Conservation (phyloP, 1,284 basidiomycete genomes). For the Heliocybe sulcata region DNA sequence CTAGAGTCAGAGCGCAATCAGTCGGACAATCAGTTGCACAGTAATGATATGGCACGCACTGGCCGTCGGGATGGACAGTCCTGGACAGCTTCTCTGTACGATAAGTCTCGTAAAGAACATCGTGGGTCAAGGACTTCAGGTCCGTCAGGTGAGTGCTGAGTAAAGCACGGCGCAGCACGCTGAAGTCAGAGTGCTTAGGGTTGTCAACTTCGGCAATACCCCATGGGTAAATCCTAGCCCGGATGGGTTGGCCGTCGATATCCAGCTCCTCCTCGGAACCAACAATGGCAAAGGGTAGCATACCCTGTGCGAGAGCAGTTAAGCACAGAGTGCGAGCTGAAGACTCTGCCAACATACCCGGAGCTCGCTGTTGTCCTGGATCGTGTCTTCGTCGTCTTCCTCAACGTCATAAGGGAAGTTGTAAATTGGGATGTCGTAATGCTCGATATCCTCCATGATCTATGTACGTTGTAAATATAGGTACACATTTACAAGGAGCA, state of each 20-base stretch:
- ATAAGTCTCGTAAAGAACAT: conserved; percentile 92
- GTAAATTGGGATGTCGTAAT: conserved; percentile 98
- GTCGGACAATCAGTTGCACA: conserved; percentile 9
- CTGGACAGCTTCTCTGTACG: conserved; percentile 98
- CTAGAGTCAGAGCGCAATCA: conserved; percentile 26
- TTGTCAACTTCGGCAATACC: conserved; percentile 98
- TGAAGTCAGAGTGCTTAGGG: conserved; percentile 97
- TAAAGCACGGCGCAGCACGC: conserved; percentile 83
- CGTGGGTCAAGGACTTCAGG: conserved; percentile 92
- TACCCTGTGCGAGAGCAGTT: conserved; percentile 37
- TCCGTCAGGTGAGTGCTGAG: conserved; percentile 94
- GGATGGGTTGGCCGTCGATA: conserved; percentile 85
- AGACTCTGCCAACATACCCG: conserved; percentile 41
- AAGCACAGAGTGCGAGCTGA: neutral
- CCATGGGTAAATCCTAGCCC: conserved; percentile 96
- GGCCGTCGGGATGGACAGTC: conserved; percentile 80
- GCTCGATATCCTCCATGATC: conserved; percentile 99
- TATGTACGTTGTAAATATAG: conserved; percentile 22
- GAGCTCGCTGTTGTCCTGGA: conserved; percentile 95
- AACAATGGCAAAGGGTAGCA: conserved; percentile 96
- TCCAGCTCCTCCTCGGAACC: conserved; percentile 97
- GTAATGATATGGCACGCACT: conserved; percentile 38
- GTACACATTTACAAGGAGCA: conserved; percentile 6
- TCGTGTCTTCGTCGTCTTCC: conserved; percentile 98
- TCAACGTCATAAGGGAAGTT: conserved; percentile 99